Conservation (phyloP, 768 basidiomycete species). For the Mycena albidolilacea region DNA sequence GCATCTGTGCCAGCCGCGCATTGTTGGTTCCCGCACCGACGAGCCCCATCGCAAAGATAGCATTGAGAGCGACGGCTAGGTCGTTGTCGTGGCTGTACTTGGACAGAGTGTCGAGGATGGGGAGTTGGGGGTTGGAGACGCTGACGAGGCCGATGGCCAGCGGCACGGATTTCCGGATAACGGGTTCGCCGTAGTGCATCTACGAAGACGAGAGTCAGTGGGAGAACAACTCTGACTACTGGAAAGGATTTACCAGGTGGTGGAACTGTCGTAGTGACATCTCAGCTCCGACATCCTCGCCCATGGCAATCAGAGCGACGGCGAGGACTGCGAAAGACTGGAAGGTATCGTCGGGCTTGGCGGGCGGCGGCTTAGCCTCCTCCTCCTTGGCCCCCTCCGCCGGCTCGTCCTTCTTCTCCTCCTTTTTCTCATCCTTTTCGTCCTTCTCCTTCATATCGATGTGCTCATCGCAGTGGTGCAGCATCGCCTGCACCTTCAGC, state of each 20-base stretch:
- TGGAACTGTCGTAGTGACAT: conserved; percentile 99
- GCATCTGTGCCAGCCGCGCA: conserved; percentile 97
- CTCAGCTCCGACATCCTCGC: conserved; percentile 97
- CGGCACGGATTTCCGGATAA: conserved; percentile 93
- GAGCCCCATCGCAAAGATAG: conserved; percentile 98
- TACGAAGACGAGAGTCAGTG: conserved; percentile 51
- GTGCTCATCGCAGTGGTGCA: conserved; percentile 96
- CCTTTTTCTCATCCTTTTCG: conserved; percentile 70
- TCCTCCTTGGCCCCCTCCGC: conserved; percentile 54
- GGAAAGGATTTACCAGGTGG: conserved; percentile 78
- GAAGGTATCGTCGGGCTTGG: conserved; percentile 79
- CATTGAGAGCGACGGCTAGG: conserved; percentile 95
- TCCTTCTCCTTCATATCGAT: conserved; percentile 72
- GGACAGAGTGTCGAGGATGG: conserved; percentile 96
- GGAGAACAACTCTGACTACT: neutral
- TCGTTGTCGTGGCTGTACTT: conserved; percentile 99
- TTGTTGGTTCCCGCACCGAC: conserved; percentile 99
- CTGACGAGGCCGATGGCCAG: conserved; percentile 96
- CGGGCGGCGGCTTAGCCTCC: conserved; percentile 54
- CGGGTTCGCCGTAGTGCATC: conserved; percentile 99
- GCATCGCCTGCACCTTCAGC: conserved; percentile 90
- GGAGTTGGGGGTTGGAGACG: conserved; percentile 95
- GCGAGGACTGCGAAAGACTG: conserved; percentile 95
- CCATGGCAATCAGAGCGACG: conserved; percentile 96
- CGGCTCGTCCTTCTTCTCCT: conserved; percentile 57